Base-by-base conservation (phyloP, 164 flowering plant genomes). In the Vitis vinifera region DNA sequence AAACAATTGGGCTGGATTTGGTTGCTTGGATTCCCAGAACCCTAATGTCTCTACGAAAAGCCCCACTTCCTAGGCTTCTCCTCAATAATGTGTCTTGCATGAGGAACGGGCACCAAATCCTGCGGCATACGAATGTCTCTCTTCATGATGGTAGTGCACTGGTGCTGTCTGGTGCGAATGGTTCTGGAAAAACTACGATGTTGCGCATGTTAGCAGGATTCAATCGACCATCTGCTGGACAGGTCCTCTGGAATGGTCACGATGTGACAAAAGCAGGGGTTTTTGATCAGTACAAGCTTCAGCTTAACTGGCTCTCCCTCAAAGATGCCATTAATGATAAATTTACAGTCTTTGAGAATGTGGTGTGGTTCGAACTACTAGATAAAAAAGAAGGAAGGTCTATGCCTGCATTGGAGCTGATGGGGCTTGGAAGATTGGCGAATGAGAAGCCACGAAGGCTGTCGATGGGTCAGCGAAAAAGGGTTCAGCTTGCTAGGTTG, bases 141-240 rank as follows among this genome's bases (percentile, higher is more conserved):
- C 9, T 91, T 65, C 92, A 95, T 61, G 93, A 91, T 68, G 97
- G 99, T 3, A 78, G 89, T 37, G 97, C 98, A 3, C 88, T 95
- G 9, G 88, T 91, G n/a, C 80, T 95, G 17, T 79, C 88, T 0
- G 97, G 99, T 47, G 73, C 85, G 37, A 95, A 93, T 66, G 97
- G 99, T 23, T 86, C 99, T 0, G 99, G 97, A 61, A 95, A 93
- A 79, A 68, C 90, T 51, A 93, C 99, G 23, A 86, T 90, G 77
- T 80, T 95, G 12, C 88, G 99, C 12, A 90, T 93, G 97, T 67
- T 95, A 37, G 98, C 96, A 8, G 97, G 97, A 10, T 95, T 95
- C 73, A 81, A 85, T 55, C 79, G 78, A 31, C 99, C 99, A 17
- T 90, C 98, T 6, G 98, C 97, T 19, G 98, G 99, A 19, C 81